Percentiles rank a stretch among this genome's conserved stretches.
phyloP scores from a whole-genome alignment of 768 basidiomycete genomes.

The Leccinum aurantiacum region DNA sequence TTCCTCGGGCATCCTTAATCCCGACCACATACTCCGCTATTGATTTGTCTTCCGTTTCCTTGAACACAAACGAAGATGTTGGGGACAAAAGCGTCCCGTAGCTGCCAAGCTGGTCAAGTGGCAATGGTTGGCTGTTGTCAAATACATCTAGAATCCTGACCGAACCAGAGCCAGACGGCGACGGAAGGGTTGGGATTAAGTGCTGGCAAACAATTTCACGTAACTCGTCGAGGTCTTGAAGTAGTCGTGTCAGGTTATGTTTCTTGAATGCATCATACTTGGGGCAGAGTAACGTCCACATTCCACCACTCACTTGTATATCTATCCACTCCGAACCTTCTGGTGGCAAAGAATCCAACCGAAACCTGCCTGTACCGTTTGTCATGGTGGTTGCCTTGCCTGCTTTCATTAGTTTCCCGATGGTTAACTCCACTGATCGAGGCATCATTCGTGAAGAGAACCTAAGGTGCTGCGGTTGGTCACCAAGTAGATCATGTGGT shows the following conservation, averaged over 20 bases:
- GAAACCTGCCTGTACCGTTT: constrained; percentile 75
- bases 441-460: constrained; percentile 70
- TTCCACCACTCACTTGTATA: constrained; percentile 34
- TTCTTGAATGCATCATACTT: constrained; percentile 89
- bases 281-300: constrained; percentile 91
- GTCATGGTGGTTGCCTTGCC: constrained; percentile 89
- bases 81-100: constrained; percentile 78
- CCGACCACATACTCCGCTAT: constrained; percentile 56
- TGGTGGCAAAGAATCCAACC: constrained; percentile 85
- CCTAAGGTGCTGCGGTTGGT: constrained; percentile 79
- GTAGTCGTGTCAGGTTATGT: constrained; percentile 75
- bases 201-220: constrained; percentile 72
- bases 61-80: constrained; percentile 72
- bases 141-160: constrained; percentile 35
- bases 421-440: constrained; percentile 77
- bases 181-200: constrained; percentile 53
- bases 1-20: constrained; percentile 72
- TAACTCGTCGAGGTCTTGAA: constrained; percentile 53
- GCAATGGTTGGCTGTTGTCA: constrained; percentile 72
- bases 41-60: constrained; percentile 44
- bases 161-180: constrained; percentile 21
- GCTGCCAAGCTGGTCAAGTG: constrained; percentile 65
- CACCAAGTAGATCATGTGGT: constrained; percentile 78
- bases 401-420: constrained; percentile 88
- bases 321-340: constrained; percentile 67